These are phyloP conservation scores for Fusarium devonianum DNA, from an alignment of 2,329 filamentous ascomycete genomes.

Conservation along the genomic window DNA sequence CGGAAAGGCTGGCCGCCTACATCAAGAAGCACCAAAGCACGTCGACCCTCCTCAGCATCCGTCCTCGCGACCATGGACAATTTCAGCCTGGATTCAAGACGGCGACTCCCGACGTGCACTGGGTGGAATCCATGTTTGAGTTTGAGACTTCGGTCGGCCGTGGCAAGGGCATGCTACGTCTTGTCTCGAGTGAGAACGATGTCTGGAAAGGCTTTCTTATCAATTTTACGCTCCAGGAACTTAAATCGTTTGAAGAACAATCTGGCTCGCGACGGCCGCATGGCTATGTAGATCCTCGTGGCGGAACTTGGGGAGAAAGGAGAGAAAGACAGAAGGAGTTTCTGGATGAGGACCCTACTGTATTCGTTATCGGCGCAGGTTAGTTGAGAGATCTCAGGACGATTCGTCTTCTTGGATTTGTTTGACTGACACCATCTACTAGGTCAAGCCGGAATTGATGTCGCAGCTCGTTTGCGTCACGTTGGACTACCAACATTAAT, in stretches of 20 bases:
- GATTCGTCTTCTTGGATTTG: rapidly evolving
- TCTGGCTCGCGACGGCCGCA: conserved; percentile 5
- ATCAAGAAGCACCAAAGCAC: conserved; percentile 3
- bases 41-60: conserved; percentile 6
- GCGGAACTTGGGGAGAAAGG: conserved; percentile 39
- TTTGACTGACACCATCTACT: neutral
- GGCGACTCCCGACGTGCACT: neutral
- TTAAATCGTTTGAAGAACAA: conserved; percentile 28
- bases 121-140: conserved; percentile 15
- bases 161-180: conserved; percentile 15
- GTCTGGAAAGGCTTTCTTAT: conserved; percentile 40
- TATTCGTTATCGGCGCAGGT: conserved; percentile 40
- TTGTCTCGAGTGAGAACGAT: neutral
- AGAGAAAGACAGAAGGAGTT: conserved; percentile 32
- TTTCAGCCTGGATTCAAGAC: conserved; percentile 7
- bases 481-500: conserved; percentile 46
- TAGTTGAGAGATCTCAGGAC: neutral
- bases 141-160: conserved; percentile 9
- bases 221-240: conserved; percentile 38
- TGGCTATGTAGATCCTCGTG: conserved; percentile 37
- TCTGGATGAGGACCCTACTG: conserved; percentile 45
- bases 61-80: neutral
- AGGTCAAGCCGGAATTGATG: conserved; percentile 21
- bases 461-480: conserved; percentile 33
- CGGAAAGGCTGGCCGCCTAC: neutral